phyloP scores from a whole-genome alignment of 176 grass and related monocot genomes.

The Paspalum notatum region DNA sequence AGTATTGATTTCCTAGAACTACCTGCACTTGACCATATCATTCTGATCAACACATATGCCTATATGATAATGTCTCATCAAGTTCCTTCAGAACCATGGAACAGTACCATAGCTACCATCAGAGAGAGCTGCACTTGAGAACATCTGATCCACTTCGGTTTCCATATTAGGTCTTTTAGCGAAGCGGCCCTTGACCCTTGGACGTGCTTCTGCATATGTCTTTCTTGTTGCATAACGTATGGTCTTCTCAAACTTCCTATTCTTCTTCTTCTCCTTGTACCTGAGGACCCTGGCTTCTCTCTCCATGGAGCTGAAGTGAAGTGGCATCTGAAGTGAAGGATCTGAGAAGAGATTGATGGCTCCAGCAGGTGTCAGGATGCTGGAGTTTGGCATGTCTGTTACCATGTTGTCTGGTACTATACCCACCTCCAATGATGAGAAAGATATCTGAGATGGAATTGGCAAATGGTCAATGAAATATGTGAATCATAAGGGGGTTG shows the following conservation, averaged over 20 bases:
- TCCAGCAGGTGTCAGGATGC: constrained; percentile 38
- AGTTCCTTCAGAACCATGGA: constrained; percentile 52
- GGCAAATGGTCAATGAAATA: constrained; percentile 61
- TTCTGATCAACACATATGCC: constrained; percentile 1
- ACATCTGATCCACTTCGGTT: constrained; percentile 62
- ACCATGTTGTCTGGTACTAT: constrained; percentile 61
- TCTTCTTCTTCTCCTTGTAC: constrained; percentile 88
- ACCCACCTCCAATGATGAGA: constrained; percentile 72
- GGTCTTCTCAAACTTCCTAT: constrained; percentile 72
- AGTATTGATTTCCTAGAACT: constrained; percentile 28
- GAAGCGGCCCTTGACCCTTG: constrained; percentile 72
- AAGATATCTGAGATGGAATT: constrained; percentile 81
- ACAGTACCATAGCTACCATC: constrained; percentile 53
- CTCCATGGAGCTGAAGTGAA: constrained; percentile 54
- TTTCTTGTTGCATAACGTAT: constrained; percentile 70
- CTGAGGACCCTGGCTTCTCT: constrained; percentile 74
- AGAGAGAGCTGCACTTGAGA: constrained; percentile 48
- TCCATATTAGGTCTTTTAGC: constrained; percentile 56
- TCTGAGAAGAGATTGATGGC: constrained; percentile 39
- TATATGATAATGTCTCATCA: constrained; percentile 11
- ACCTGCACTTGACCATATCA: constrained; percentile 19
- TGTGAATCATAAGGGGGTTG: constrained; percentile 46
- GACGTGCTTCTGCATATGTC: constrained; percentile 57
- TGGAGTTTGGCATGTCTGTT: constrained; percentile 49
- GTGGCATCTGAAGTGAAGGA: constrained; percentile 45